Base-by-base conservation (phyloP, 352 stramenopile genomes). In the Pythium insidiosum region DNA sequence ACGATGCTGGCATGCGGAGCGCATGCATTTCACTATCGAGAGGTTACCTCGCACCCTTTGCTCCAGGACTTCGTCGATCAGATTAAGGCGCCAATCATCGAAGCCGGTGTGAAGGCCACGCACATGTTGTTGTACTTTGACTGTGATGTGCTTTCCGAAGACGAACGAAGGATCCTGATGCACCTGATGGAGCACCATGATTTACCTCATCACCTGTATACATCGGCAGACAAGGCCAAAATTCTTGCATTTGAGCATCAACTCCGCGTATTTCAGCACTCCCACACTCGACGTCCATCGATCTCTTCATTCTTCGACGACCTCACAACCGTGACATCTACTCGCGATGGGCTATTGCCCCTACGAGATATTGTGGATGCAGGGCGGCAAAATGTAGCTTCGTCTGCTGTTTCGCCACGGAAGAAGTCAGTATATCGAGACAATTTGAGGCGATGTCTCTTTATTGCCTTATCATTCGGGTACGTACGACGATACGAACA, bases 101-200 rank as follows among this genome's bases (percentile, higher is more conserved):
- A 78, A 3, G 56, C 67, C 3, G 75, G 68, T 11, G 53, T 79
- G 0, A 76, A 70, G 28, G 57, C 64, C 3, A 66, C 57, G 2
- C 59, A 80, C 31, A 81, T 66, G 0, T 41, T 85, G 23, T 22
- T 88, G 10, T 88, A 73, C 36, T 42, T 63, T 4, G 72, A 81
- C 11, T 77, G 68, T 13, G 70, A 84, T n/a, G 58, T 78, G 22
- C 38, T 88, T 3, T 49, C 50, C 6, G 4, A 11, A 1, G 56
- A 59, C 5, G 65, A 77, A n/a, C 45, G 65, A 3, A 50, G 51
- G 5, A 23, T 82, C 23, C 18, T 79, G 0, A 38, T 79, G 21
- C 56, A 81, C 21, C 41, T 80, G 4, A 47, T 82, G 24, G 43
- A 56, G 5, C 63, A 74, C 23, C 53, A 61, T 15, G 72, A 83